phyloP scores from a whole-genome alignment of 2,329 filamentous ascomycete genomes.

The Sarocladium strictum region DNA sequence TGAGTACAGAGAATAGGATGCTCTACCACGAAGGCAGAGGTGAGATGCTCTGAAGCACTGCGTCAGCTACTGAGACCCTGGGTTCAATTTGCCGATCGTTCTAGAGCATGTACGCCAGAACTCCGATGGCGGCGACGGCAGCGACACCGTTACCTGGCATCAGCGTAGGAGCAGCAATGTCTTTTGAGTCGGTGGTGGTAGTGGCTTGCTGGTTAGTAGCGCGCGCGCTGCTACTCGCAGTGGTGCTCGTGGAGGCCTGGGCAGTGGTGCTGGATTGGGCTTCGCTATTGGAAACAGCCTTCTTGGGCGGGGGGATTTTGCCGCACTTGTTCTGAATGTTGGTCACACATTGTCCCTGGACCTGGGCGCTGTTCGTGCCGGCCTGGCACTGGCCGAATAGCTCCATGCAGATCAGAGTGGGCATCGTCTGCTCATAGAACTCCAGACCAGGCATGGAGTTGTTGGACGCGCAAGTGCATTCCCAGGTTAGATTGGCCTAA shows the following conservation, averaged over 20 bases:
- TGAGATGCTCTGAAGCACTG: not conserved
- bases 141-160: slow-evolving; percentile 39
- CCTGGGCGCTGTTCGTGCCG: slow-evolving; percentile 30
- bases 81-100: slow-evolving; percentile 16
- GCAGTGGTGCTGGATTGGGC: slow-evolving; percentile 17
- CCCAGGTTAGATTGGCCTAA: slow-evolving; percentile 39
- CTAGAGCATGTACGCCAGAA: slow-evolving; percentile 48
- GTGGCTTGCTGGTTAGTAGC: slow-evolving; percentile 18
- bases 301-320: slow-evolving; percentile 18
- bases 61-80: slow-evolving; percentile 12
- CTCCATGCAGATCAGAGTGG: slow-evolving; percentile 44
- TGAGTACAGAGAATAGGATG: slow-evolving; percentile 26
- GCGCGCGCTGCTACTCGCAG: slow-evolving; percentile 13
- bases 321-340: slow-evolving; percentile 45
- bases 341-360: slow-evolving; percentile 41
- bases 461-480: slow-evolving; percentile 44
- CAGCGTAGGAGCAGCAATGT: slow-evolving; percentile 33
- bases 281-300: slow-evolving; percentile 15
- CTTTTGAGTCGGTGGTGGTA: slow-evolving; percentile 26
- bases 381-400: slow-evolving; percentile 43
- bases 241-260: slow-evolving; percentile 21
- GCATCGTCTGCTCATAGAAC: slow-evolving; percentile 47
- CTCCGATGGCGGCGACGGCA: slow-evolving; percentile 43
- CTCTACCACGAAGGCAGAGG: slow-evolving; percentile 10
- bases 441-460: slow-evolving; percentile 43